Evolutionary conservation across 1,139 yeast species (phyloP).

Genomic region (Geotrichum candidum): DNA sequence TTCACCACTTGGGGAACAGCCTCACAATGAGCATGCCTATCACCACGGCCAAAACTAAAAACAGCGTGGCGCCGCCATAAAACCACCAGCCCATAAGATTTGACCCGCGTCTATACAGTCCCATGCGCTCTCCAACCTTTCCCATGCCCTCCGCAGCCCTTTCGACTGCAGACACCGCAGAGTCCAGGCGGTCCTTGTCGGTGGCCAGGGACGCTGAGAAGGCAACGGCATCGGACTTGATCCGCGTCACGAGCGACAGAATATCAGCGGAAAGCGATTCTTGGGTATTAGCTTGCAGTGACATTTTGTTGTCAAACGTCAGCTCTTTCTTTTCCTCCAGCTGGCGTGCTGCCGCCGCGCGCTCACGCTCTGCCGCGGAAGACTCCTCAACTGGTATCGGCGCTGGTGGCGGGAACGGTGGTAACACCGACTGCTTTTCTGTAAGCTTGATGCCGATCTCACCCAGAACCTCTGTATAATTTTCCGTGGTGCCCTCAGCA

Average conservation of each 20-base stretch:
- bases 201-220: conserved; percentile 36
- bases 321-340: conserved; percentile 4
- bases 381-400: neutral
- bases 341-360: neutral
- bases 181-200: conserved; percentile 33
- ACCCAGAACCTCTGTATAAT: neutral
- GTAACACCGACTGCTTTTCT: neutral
- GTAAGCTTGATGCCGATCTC: neutral
- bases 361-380: neutral
- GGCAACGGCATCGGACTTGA: conserved; percentile 45
- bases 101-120: conserved; percentile 29
- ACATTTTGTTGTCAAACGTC: conserved; percentile 27
- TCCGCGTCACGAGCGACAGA: conserved; percentile 45
- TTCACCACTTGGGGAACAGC: conserved; percentile 38
- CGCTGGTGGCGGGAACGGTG: neutral
- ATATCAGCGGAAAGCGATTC: conserved; percentile 43
- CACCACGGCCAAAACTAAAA: conserved; percentile 33
- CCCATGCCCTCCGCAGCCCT: conserved; percentile 34
- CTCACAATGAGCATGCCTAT: conserved; percentile 35
- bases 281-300: conserved; percentile 37
- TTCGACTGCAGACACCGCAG: conserved; percentile 34
- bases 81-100: conserved; percentile 40
- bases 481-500: neutral
- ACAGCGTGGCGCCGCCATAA: conserved; percentile 34
- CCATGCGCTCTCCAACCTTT: conserved; percentile 33